Base-by-base conservation (phyloP, 257 asterid species). In the Forsythia viridissima region DNA sequence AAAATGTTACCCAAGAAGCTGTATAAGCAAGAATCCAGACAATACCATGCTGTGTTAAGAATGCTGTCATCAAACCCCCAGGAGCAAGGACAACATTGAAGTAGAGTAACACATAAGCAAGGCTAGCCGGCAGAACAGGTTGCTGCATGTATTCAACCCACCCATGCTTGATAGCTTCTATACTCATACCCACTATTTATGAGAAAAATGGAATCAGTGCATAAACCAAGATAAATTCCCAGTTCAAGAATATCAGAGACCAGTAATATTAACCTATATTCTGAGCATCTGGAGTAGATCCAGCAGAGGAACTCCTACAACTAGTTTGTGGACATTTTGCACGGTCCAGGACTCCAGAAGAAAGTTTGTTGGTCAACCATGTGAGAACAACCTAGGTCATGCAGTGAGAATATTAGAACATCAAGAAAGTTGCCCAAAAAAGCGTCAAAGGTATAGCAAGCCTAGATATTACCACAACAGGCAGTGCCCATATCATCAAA, bases 71-170 rank as follows among this genome's bases (percentile, higher is more conserved):
- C 83, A 93, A 85, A 76, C 95, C 89, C 63, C 99, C 93, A 78
- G 99, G 99, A 76, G 99, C 92, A 75, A 93, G 98, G 81, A 92
- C 95, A 48, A 87, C 93, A 76, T 93, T 95, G 87, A 92, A 93
- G 88, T 82, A 92, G 82, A 95, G 96, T 67, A 93, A 81, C 80
- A 95, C 98, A 91, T 86, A 89, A 76, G 97, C 97, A 81, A 95
- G 90, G 86, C 99, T 95, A 63, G 97, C 99, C 6, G 98, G 97
- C 74, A 95, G 95, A 91, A 93, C 98, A 75, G 99, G 98, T 83
- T 93, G 98, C 82, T 92, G 89, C 75, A 91, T 84, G 89, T 95
- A 95, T 86, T 93, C 99, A 83, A 87, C 65, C 97, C 92, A 95
- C 77, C 99, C 97, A 72, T 90, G 92, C 91, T 91, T 91, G 76